Evolutionary conservation across 2,329 filamentous ascomycete genomes (phyloP), one percentile per base, ranked within the genome.

Genomic region (Plectosphaerella cucumerina): DNA sequence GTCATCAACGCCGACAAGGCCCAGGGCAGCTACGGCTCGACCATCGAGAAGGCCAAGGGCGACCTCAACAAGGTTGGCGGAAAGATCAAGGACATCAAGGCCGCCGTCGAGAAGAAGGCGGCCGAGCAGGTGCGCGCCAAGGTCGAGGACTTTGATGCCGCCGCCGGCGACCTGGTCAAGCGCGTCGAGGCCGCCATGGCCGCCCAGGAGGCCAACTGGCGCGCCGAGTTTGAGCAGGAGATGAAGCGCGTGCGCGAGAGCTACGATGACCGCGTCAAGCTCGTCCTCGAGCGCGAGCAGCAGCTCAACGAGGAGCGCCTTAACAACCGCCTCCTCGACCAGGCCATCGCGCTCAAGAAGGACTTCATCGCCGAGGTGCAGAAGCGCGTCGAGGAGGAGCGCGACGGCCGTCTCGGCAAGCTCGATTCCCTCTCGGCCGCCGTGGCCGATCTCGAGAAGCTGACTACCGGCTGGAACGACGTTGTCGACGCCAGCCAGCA

Each of bases 401-500:
- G 94, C 39, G 80, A 89, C 47, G 88, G 89, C 56, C 88, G 94
- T 49, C 82, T 99, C 6, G 86, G 90, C 72, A 93, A 90, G 73
- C 82, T 99, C 26, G 81, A 84, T 51, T 86, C 93, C 65, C 82
- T 99, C 26, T 87, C 86, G 17, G 75, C 82, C 33, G 86, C 86
- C 12, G 89, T 99, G 17, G 77, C 79, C 37, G 89, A 95, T 61
- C 84, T 99, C 12, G 92, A 97, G 73, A 85, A 86, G 69, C 82
- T 99, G 50, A 95, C 92, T 1, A 82, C 83, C 1, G 87, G 90
- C 58, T 97, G 91, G 91, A 95, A 93, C 70, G 83, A 85, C 39
- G 90, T 97, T 35, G 84, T 99, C 20, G 91, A 97, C 66, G 78
- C 82, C 53, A 97, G 94, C 72, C 82, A 97, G 56, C 87, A 89